phyloP scores from a whole-genome alignment of 192 early-diverging fungal genomes.

The Coemansia sp. region DNA sequence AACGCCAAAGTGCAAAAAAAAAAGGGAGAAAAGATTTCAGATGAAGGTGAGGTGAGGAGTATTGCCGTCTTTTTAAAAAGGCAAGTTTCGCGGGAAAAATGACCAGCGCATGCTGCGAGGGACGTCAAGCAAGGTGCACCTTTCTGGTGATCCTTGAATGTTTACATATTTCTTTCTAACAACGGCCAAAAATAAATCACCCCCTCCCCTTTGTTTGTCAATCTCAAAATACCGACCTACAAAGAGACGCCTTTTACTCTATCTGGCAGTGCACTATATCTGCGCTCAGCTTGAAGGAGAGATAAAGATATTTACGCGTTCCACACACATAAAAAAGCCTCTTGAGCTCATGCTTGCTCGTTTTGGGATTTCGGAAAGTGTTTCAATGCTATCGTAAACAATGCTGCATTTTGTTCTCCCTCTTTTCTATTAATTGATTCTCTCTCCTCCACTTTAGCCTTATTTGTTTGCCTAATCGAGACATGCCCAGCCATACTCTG shows the following conservation, averaged over 20 bases:
- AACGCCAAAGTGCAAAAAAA: no score
- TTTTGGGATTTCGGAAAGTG: no score
- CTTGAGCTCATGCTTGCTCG: no score
- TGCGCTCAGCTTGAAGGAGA: no score
- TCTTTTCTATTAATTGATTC: not conserved
- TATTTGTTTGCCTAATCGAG: not conserved
- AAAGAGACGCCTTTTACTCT: constrained; percentile 3
- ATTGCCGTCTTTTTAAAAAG: no score
- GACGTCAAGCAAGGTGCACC: constrained; percentile 3
- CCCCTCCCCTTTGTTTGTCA: not conserved
- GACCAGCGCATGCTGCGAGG: not conserved
- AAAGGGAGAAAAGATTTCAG: no score
- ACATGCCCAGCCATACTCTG: constrained; percentile 1
- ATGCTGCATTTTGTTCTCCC: not conserved
- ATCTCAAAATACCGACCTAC: constrained; percentile 6
- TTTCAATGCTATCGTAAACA: not conserved
- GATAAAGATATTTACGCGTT: no score
- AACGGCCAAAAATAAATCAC: not conserved
- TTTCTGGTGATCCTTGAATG: constrained; percentile 10
- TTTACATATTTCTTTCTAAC: constrained; percentile 1
- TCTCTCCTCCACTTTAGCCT: constrained; percentile 1
- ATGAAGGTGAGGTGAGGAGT: no score
- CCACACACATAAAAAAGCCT: no score
- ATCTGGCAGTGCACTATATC: constrained; percentile 3
- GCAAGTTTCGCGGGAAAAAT: no score